A percentile compares a stretch with the other conserved stretches of the same genome.
phyloP scores from a whole-genome alignment of 257 asterid species.

The Solanum etuberosum region DNA sequence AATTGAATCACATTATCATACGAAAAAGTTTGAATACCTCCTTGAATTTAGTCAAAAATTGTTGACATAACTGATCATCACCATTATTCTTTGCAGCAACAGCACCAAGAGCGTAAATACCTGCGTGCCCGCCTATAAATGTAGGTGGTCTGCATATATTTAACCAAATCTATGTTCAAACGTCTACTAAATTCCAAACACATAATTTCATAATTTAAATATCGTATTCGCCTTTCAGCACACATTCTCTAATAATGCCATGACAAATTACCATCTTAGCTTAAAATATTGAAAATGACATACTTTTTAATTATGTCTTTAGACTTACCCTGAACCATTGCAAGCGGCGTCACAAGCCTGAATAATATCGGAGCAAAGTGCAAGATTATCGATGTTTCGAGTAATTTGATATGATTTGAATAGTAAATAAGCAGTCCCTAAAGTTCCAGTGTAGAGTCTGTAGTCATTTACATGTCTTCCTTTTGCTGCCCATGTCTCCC shows the following conservation, averaged over 20 bases:
- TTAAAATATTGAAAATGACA: no score
- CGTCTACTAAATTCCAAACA: neutral
- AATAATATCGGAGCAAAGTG: slow-evolving; percentile 44
- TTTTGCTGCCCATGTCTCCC: slow-evolving; percentile 55
- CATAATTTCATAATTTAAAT: neutral
- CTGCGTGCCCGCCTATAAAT: slow-evolving; percentile 59
- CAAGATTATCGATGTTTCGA: slow-evolving; percentile 38
- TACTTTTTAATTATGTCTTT: neutral
- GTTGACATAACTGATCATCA: slow-evolving; percentile 12
- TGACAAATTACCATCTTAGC: neutral
- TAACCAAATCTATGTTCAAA: neutral
- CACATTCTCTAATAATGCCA: neutral
- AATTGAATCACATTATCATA: no score
- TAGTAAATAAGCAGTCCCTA: slow-evolving; percentile 71
- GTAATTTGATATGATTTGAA: slow-evolving; percentile 64
- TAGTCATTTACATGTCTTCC: slow-evolving; percentile 47
- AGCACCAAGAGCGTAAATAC: slow-evolving; percentile 77
- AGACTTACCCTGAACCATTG: slow-evolving; percentile 34
- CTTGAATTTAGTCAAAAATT: neutral
- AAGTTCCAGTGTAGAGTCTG: slow-evolving; percentile 56
- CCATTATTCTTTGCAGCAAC: slow-evolving; percentile 52
- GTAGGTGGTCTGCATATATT: slow-evolving; percentile 43
- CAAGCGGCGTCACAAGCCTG: slow-evolving; percentile 49
- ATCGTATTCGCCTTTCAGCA: no score
- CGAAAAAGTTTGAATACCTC: neutral